These are phyloP conservation scores for Cenococcum geophilum DNA, from an alignment of 495 filamentous ascomycete genomes.

Conservation along the genomic window DNA sequence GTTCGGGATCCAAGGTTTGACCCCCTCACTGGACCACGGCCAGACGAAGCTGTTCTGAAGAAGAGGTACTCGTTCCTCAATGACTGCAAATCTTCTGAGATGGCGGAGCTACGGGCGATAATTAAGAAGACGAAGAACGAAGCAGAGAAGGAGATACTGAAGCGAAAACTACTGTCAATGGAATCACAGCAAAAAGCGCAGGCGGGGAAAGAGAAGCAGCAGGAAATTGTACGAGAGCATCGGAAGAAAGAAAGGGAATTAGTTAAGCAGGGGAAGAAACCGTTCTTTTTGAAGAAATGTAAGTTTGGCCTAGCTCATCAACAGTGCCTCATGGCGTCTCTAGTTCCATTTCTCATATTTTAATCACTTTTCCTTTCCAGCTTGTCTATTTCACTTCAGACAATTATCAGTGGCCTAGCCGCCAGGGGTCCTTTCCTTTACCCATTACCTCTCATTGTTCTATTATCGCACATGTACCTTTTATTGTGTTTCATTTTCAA, in stretches of 20 bases:
- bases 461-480: background rate
- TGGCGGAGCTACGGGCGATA: slow-evolving; percentile 60
- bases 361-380: background rate
- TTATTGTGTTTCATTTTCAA: background rate
- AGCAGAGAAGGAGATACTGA: slow-evolving; percentile 56
- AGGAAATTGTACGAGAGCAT: slow-evolving; percentile 57
- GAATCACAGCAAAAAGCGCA: slow-evolving; percentile 64
- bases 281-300: slow-evolving; percentile 80
- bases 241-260: background rate
- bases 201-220: slow-evolving; percentile 58
- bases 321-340: too few relatives aligned
- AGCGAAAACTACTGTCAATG: slow-evolving; percentile 46
- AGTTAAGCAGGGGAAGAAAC: slow-evolving; percentile 63
- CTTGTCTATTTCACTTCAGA: background rate
- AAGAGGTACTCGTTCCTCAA: slow-evolving; percentile 80
- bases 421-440: background rate
- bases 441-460: background rate
- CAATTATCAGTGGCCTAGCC: background rate
- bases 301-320: background rate
- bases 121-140: slow-evolving; percentile 62
- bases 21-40: slow-evolving; percentile 42
- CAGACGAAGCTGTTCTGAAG: slow-evolving; percentile 52
- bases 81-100: slow-evolving; percentile 73
- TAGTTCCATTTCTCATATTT: background rate
- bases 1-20: slow-evolving; percentile 86